Percentiles rank a stretch among this genome's conserved stretches.
Evolutionary conservation across 768 basidiomycete genomes (phyloP).

Genomic region (Psilocybe tampanensis): DNA sequence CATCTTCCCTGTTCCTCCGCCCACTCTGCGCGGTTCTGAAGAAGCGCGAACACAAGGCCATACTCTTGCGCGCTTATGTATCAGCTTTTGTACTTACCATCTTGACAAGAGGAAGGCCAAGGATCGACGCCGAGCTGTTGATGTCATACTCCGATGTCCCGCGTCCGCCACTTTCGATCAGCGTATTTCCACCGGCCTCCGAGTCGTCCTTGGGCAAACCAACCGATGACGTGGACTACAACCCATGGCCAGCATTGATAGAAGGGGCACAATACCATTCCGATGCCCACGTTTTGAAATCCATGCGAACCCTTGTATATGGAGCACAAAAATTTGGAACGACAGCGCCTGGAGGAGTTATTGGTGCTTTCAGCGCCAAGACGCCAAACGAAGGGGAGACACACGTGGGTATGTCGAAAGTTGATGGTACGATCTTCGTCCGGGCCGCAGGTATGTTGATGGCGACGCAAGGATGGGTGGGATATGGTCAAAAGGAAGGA

Average conservation of each 20-base stretch:
- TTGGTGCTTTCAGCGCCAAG: slow-evolving; percentile 40
- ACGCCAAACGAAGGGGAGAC: slow-evolving; percentile 40
- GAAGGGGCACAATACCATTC: slow-evolving; percentile 48
- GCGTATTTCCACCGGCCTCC: slow-evolving; percentile 8
- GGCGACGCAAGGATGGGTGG: slow-evolving; percentile 58
- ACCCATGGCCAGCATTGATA: slow-evolving; percentile 56
- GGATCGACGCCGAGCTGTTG: slow-evolving; percentile 46
- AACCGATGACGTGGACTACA: slow-evolving; percentile 36
- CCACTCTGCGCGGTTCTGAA: slow-evolving; percentile 37
- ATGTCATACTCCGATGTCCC: slow-evolving; percentile 48
- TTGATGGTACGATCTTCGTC: slow-evolving; percentile 62
- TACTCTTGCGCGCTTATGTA: slow-evolving; percentile 46
- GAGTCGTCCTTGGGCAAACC: slow-evolving; percentile 35
- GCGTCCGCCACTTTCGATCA: slow-evolving; percentile 32
- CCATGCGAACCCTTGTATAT: slow-evolving; percentile 48
- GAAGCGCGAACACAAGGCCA: slow-evolving; percentile 39
- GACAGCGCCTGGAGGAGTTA: slow-evolving; percentile 37
- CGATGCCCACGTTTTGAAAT: slow-evolving; percentile 55
- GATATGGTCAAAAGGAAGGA: slow-evolving; percentile 49
- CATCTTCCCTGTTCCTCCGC: slow-evolving; percentile 51
- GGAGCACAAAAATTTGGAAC: slow-evolving; percentile 51
- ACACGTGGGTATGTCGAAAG: slow-evolving; percentile 38
- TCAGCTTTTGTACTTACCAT: slow-evolving; percentile 35
- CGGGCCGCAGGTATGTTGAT: slow-evolving; percentile 59
- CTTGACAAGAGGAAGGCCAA: slow-evolving; percentile 49